Evolutionary conservation across 225 moss, liverwort and hornwort species (phyloP), one percentile per base, ranked within the genome.

Genomic region (Bryoerythrophyllum caledonicum): DNA sequence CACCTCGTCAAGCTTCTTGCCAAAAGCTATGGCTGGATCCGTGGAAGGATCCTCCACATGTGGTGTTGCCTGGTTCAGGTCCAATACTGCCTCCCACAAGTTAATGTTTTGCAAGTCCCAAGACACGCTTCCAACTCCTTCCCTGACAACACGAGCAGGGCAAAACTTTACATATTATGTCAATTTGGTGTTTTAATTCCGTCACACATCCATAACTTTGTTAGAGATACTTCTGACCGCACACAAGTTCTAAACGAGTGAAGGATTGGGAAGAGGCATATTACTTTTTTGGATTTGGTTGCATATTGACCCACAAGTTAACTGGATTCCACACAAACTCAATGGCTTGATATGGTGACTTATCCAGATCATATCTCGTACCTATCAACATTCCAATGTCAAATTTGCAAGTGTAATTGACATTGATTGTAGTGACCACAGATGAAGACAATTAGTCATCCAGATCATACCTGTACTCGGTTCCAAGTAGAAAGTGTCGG

Each of bases 221-320:
- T 56, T 27, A 49, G 0, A 63, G 23, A 20, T 66, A 37, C 14
- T 44, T 59, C 24, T n/a, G 6, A 57, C 7, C 10, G 0, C 0
- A 5, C n/a, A 49, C 0, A 40, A 61, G 10, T 26, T 67, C 4
- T 11, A 14, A 34, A 48, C 13, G 1, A 71, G 48, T 62, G 3
- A 66, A 35, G 30, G 61, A 28, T 2, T 70, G 12, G 14, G 12
- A 59, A 63, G 8, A 59, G 1, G 1, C 2, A 0, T 73, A n/a
- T n/a, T n/a, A 71, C 82, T 69, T 83, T 1, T 51, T 71, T 20
- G 60, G 56, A 61, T 90, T 87, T 57, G 78, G 71, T 79, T 92
- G 90, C 79, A 92, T 86, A 40, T 94, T 94, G 46, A 92, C 64
- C 94, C 94, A 94, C 17, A 83, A 71, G 23, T 94, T 94, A 72